Conservation (phyloP, 176 grass and related monocot genomes). For the Triticum turgidum region DNA sequence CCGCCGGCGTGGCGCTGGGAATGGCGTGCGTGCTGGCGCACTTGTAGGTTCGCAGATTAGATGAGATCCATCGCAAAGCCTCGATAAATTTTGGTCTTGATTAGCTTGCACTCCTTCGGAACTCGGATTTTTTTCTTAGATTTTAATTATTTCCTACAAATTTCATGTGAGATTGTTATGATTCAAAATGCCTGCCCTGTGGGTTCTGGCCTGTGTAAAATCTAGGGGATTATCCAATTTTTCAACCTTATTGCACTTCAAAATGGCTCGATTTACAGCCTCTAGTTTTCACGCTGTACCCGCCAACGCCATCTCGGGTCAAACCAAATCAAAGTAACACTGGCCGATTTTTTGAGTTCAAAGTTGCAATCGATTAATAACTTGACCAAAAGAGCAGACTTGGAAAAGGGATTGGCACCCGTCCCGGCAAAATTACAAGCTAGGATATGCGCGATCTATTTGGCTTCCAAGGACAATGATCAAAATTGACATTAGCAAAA, state of each 20-base stretch:
- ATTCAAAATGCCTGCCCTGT: background rate
- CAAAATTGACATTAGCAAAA: no score
- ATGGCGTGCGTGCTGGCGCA: conserved; percentile 27
- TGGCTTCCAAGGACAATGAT: no score
- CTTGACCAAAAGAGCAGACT: background rate
- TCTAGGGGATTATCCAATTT: background rate
- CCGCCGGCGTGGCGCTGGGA: background rate
- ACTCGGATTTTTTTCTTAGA: background rate
- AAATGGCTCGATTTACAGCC: background rate
- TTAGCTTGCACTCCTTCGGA: conserved; percentile 1
- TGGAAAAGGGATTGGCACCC: background rate
- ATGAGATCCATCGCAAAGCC: background rate
- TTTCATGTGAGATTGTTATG: background rate
- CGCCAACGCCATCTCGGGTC: background rate
- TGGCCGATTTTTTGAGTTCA: background rate
- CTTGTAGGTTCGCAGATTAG: conserved; percentile 21
- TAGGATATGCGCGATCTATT: no score
- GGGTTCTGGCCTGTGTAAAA: background rate
- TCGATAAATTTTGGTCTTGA: background rate
- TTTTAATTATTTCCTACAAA: background rate
- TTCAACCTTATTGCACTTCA: background rate
- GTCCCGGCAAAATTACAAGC: no score
- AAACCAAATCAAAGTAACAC: background rate
- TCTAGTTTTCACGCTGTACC: background rate
- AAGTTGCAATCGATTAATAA: background rate